A percentile compares a stretch with the other conserved stretches of the same genome.
phyloP scores from a whole-genome alignment of 768 basidiomycete genomes.

The Pleurotus citrinopileatus region DNA sequence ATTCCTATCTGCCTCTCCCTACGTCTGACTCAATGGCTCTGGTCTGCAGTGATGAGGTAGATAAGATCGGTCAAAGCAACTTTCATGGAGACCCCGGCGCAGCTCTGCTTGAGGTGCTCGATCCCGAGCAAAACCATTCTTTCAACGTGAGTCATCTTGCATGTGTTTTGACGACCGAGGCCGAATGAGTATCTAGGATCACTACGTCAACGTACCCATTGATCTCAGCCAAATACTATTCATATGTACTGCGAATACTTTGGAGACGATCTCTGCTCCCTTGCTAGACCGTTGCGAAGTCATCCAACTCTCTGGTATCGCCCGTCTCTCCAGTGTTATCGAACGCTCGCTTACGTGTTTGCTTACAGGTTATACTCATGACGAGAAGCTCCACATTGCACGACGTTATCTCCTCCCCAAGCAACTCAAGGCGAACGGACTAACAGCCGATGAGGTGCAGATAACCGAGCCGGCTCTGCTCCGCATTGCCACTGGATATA shows the following conservation, averaged over 20 bases:
- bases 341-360: neutral
- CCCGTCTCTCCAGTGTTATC: neutral
- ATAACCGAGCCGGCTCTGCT: conserved; percentile 71
- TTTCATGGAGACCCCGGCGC: conserved; percentile 93
- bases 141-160: conserved; percentile 56
- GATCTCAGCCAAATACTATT: conserved; percentile 88
- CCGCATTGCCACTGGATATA: conserved; percentile 75
- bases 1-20: conserved; percentile 23
- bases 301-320: conserved; percentile 70
- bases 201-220: conserved; percentile 87
- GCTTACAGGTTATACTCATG: conserved; percentile 77
- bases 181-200: conserved; percentile 55
- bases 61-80: conserved; percentile 84
- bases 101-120: conserved; percentile 87
- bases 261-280: conserved; percentile 87
- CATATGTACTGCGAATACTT: conserved; percentile 88
- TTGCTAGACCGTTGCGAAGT: conserved; percentile 89
- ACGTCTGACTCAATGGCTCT: conserved; percentile 14
- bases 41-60: conserved; percentile 71
- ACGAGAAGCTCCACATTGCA: conserved; percentile 91
- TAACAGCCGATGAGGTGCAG: conserved; percentile 55
- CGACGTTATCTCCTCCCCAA: conserved; percentile 86
- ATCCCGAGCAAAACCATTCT: conserved; percentile 88
- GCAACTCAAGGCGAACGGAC: conserved; percentile 77
- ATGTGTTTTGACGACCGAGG: neutral